Evolutionary conservation across 495 filamentous ascomycete genomes (phyloP), one percentile per base, ranked within the genome.

Genomic region (Penicilliopsis zonata): DNA sequence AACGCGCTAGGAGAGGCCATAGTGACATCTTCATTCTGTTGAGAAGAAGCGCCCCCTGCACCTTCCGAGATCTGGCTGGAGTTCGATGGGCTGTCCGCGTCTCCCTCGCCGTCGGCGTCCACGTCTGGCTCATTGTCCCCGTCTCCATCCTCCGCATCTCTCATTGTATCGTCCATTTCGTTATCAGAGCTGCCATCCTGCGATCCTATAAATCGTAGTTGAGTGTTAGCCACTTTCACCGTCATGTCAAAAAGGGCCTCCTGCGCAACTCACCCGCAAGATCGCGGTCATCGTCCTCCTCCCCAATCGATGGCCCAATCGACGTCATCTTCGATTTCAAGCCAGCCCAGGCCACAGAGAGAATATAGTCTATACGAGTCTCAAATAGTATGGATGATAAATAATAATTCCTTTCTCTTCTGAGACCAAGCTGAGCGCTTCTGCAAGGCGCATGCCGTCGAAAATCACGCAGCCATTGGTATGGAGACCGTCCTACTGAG

Each of bases 111-210:
- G 13, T 82, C 78, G 35, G 67, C 65, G 9, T 78, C 73, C 19
- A 68, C 63, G 40, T 80, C 74, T 2, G 70, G 72, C 36, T 82
- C 77, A 18, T 72, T 80, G 31, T 81, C 76, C 5, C 65, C 64
- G 10, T 72, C 65, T 13, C 55, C 65, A 41, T 70, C 67, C 23
- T 78, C 74, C 7, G 53, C 68, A 43, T 81, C 77, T 27, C 78
- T 66, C 59, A 79, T 73, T n/a, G 62, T 57, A 34, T 78, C 76
- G 19, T 82, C 76, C 36, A 73, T 69, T 17, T 82, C 78, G 38
- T 81, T 80, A 37, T 82, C 78, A 5, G 77, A 81, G 51, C 73
- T 79, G 38, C 59, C 73, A 41, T 72, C 71, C 37, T 69, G 76
- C 18, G 74, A 76, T 33, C 56, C 63, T 67, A 49, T 18, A 18